Conservation (phyloP, 495 filamentous ascomycete species). For the Lophiotrema nucula region DNA sequence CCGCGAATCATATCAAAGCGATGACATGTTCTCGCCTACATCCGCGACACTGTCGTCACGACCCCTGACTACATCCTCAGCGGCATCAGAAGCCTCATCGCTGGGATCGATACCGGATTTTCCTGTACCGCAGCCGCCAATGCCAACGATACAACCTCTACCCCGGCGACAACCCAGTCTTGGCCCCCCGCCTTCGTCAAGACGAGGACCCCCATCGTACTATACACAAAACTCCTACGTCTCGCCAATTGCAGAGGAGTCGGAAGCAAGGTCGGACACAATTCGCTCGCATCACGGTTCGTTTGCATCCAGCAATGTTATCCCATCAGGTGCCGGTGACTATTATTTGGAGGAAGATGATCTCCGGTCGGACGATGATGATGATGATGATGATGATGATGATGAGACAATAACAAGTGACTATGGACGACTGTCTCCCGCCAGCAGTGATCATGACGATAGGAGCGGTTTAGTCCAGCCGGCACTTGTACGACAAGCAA, state of each 20-base stretch:
- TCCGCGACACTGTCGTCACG: constrained; percentile 33
- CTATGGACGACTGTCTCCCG: constrained; percentile 34
- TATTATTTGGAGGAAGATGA: constrained; percentile 41
- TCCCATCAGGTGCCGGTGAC: constrained; percentile 54
- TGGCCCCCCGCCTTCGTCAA: constrained; percentile 64
- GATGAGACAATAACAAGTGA: constrained; percentile 40
- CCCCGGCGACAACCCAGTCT: constrained; percentile 57
- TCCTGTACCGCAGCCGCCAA: constrained; percentile 46
- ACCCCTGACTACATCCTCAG: constrained; percentile 33
- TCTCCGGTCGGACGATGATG: constrained; percentile 46
- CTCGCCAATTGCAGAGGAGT: constrained; percentile 86
- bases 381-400: too few relatives aligned
- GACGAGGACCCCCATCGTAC: constrained; percentile 72
- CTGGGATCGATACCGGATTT: constrained; percentile 62
- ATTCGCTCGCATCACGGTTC: constrained; percentile 61
- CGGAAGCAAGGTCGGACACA: constrained; percentile 46
- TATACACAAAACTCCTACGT: constrained; percentile 71
- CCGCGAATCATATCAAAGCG: constrained; percentile 25
- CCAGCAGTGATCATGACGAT: constrained; percentile 58
- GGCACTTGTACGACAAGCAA: constrained; percentile 65
- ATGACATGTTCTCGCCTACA: constrained; percentile 28
- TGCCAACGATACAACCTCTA: constrained; percentile 39
- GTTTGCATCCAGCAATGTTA: constrained; percentile 77
- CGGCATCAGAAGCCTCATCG: constrained; percentile 41
- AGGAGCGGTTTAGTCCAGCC: constrained; percentile 52